A percentile compares a stretch with the other conserved stretches of the same genome.
phyloP scores from a whole-genome alignment of 768 basidiomycete genomes.

The Botryobasidium botryosum region DNA sequence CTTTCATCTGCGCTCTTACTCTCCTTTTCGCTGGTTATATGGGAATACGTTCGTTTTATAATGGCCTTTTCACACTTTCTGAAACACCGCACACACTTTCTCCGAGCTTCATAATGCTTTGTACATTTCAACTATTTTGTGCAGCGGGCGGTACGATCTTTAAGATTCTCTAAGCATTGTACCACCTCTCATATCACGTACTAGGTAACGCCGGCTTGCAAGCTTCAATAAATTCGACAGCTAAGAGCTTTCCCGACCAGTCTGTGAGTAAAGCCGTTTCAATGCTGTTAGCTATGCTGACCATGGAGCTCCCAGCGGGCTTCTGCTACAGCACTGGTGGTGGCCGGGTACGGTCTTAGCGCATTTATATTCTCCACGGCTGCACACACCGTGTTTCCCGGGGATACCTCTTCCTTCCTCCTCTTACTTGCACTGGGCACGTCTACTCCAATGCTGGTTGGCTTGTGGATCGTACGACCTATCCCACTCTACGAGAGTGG shows the following conservation, averaged over 20 bases:
- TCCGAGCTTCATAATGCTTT: conserved; percentile 33
- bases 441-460: conserved; percentile 61
- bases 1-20: conserved; percentile 40
- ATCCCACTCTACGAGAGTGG: too few relatives aligned
- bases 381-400: conserved; percentile 53
- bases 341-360: conserved; percentile 80
- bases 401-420: conserved; percentile 62
- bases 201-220: too few relatives aligned
- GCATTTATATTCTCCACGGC: conserved; percentile 79
- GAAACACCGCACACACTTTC: conserved; percentile 20
- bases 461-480: conserved; percentile 51
- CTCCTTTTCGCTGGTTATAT: conserved; percentile 54
- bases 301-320: conserved; percentile 34
- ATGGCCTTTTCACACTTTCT: conserved; percentile 29
- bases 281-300: neutral
- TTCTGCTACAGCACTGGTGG: conserved; percentile 55
- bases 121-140: conserved; percentile 46
- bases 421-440: conserved; percentile 64
- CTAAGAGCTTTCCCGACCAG: conserved; percentile 62
- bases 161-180: too few relatives aligned
- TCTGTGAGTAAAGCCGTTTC: conserved; percentile 29
- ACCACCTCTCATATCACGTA: too few relatives aligned
- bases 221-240: conserved; percentile 62
- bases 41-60: conserved; percentile 53
- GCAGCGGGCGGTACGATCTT: conserved; percentile 68